phyloP scores from a whole-genome alignment of 1,284 basidiomycete species.

The Pseudozyma pruni region DNA sequence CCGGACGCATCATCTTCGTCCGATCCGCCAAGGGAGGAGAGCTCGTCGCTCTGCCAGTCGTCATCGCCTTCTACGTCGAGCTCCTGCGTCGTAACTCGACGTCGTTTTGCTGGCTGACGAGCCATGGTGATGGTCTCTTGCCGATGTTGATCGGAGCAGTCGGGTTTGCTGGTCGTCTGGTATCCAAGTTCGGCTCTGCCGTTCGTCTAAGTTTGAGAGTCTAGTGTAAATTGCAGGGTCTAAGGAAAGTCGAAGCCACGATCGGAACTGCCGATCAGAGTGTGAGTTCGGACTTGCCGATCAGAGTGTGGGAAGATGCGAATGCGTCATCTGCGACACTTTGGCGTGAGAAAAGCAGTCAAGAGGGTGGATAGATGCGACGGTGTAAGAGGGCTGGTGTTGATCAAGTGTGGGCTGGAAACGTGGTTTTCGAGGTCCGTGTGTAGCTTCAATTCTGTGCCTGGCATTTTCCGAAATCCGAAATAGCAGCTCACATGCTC shows the following conservation, averaged over 20 bases:
- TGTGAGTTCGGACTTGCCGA: no score
- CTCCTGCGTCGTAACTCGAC: conserved; percentile 13
- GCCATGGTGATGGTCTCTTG: conserved; percentile 8
- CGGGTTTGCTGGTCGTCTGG: not conserved
- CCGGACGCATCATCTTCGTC: conserved; percentile 23
- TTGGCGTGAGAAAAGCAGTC: no score
- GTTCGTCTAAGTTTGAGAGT: no score
- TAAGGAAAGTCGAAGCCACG: no score
- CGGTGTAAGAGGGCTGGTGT: not conserved
- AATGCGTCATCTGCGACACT: no score
- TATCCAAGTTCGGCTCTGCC: no score
- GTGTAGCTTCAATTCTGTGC: not conserved
- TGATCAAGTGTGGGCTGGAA: no score
- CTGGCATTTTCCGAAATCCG: conserved; percentile 6
- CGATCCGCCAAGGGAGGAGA: conserved; percentile 37
- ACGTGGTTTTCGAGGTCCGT: conserved; percentile 14
- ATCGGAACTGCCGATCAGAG: no score
- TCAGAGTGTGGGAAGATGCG: no score
- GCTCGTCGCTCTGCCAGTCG: conserved; percentile 45
- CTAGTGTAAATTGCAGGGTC: no score
- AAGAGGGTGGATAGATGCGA: not conserved
- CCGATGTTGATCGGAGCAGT: not conserved
- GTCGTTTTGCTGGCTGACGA: conserved; percentile 35
- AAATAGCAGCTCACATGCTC: not conserved
- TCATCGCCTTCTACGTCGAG: conserved; percentile 42